Evolutionary conservation across 169 alveolate genomes (phyloP).

Genomic region (Cystoisospora suis): DNA sequence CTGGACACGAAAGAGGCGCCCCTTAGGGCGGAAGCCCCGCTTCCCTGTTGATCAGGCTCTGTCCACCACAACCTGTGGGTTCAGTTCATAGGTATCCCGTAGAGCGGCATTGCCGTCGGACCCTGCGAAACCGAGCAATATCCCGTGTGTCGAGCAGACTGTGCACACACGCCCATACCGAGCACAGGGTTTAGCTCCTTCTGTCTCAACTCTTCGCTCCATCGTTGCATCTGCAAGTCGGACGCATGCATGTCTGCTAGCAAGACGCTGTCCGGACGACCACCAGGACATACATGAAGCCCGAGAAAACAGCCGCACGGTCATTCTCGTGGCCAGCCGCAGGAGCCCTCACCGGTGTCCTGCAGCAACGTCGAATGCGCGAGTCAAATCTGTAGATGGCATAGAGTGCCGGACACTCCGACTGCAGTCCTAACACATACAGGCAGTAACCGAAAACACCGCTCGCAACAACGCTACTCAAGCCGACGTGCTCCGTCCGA

Average conservation of each 20-base stretch:
- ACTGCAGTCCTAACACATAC: too few species aligned
- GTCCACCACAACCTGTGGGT: conserved; percentile 74
- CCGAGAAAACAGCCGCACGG: conserved; percentile 84
- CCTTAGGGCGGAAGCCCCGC: conserved; percentile 72
- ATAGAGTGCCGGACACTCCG: too few species aligned
- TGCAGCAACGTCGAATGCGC: too few species aligned
- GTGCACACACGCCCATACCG: conserved; percentile 54
- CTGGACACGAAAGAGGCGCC: conserved; percentile 76
- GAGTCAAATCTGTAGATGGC: too few species aligned
- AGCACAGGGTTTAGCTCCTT: conserved; percentile 64
- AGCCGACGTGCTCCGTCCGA: too few species aligned
- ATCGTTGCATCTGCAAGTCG: conserved; percentile 73
- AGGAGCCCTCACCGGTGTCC: too few species aligned
- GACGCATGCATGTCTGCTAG: conserved; percentile 83
- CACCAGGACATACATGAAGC: conserved; percentile 84
- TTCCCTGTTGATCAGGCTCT: conserved; percentile 61
- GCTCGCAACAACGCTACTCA: too few species aligned
- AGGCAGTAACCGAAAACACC: too few species aligned
- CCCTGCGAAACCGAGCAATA: conserved; percentile 83
- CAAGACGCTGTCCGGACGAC: conserved; percentile 85
- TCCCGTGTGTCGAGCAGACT: conserved; percentile 67
- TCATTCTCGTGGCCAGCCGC: conserved; percentile 79
- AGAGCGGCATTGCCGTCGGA: conserved; percentile 86
- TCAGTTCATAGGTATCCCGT: conserved; percentile 83
- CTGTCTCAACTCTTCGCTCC: conserved; percentile 31